Evolutionary conservation across 768 basidiomycete species (phyloP).

Genomic region (Dacryopinax spathularia): DNA sequence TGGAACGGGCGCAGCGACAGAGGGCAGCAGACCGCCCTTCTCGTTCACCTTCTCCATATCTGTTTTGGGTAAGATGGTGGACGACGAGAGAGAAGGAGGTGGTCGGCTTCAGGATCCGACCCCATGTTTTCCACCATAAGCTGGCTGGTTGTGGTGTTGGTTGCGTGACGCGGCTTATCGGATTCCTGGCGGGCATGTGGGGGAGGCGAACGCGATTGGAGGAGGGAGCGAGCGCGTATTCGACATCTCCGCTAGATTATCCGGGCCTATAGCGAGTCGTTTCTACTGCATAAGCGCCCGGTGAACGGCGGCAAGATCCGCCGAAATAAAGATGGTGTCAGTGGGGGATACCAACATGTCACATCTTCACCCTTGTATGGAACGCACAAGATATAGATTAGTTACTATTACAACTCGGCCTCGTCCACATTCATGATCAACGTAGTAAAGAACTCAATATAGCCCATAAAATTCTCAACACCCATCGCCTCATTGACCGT

Average conservation of each 20-base stretch:
- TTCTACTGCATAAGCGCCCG: no score
- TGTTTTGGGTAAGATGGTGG: neutral
- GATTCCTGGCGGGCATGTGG: neutral
- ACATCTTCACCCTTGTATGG: no score
- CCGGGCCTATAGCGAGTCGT: no score
- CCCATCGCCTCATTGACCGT: constrained; percentile 20
- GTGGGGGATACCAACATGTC: no score
- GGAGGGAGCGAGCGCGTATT: neutral
- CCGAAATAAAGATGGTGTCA: no score
- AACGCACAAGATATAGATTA: no score
- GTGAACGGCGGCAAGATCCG: no score
- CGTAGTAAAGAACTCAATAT: constrained; percentile 49
- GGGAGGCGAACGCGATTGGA: constrained; percentile 2
- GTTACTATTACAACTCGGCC: neutral
- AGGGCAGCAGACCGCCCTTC: neutral
- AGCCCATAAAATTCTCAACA: constrained; percentile 42
- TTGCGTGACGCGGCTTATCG: neutral
- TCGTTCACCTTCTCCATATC: neutral
- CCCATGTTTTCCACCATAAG: neutral
- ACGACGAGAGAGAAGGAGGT: neutral
- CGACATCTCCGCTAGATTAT: neutral
- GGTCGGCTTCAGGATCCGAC: neutral
- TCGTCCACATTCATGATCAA: constrained; percentile 60
- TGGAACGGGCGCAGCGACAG: neutral
- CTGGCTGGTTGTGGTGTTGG: neutral